Conservation (phyloP, 179 eudicot genomes). For the Drosera spatulata region DNA sequence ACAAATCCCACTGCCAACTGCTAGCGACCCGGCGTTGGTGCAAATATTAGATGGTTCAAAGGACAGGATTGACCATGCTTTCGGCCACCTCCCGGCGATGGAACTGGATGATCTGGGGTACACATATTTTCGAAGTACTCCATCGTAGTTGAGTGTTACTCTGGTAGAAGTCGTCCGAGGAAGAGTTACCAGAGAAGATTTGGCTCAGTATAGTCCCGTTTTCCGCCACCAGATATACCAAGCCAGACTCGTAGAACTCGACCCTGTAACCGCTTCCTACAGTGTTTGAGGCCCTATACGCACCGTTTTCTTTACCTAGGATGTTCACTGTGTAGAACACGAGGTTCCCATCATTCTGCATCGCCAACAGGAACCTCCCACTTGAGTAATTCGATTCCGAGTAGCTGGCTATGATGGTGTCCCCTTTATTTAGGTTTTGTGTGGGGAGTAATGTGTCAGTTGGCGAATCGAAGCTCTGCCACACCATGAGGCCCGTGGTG, state of each 20-base stretch:
- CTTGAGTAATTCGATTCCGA: constrained; percentile 23
- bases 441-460: constrained; percentile 36
- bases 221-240: constrained; percentile 8
- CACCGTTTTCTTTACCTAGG: not conserved
- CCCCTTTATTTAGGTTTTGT: constrained; percentile 13
- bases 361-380: constrained; percentile 22
- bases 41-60: constrained; percentile 3
- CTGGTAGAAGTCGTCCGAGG: constrained; percentile 12
- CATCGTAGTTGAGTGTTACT: constrained; percentile 16
- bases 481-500: constrained; percentile 7
- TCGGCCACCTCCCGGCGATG: not conserved
- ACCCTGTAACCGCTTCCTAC: constrained; percentile 6
- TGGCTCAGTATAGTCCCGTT: constrained; percentile 14
- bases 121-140: constrained; percentile 16
- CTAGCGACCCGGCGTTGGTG: not conserved
- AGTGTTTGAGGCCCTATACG: not conserved
- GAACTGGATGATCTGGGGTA: constrained; percentile 7
- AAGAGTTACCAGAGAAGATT: not conserved
- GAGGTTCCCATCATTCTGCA: constrained; percentile 21
- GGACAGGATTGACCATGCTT: constrained; percentile 9
- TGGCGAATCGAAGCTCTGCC: constrained; percentile 33
- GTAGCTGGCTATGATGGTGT: constrained; percentile 9
- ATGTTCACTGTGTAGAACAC: constrained; percentile 18
- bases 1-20: constrained; percentile 4
- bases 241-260: constrained; percentile 13